These are phyloP conservation scores for Aquilaria agallochum DNA, from an alignment of 441 rosid species.

Conservation along the genomic window DNA sequence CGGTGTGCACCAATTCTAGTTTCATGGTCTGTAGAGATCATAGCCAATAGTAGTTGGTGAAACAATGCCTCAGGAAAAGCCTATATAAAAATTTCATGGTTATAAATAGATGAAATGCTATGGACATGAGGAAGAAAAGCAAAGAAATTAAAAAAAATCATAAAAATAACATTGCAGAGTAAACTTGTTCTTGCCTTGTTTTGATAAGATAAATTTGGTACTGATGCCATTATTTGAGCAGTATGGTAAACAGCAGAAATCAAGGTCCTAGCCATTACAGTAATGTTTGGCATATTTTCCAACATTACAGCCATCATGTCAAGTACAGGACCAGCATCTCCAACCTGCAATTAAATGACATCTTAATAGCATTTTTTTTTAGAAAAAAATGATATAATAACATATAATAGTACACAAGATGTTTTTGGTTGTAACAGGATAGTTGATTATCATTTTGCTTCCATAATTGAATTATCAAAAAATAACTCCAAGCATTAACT, in stretches of 20 bases:
- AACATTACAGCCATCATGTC: conserved; percentile 88
- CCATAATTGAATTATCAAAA: neutral
- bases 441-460: neutral
- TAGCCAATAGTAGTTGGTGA: conserved; percentile 79
- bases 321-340: conserved; percentile 91
- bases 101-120: conserved; percentile 7
- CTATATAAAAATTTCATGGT: conserved; percentile 28
- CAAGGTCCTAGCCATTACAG: conserved; percentile 69
- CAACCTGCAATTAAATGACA: conserved; percentile 46
- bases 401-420: neutral
- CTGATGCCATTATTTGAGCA: conserved; percentile 74
- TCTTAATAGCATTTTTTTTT: conserved; percentile 18
- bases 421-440: neutral
- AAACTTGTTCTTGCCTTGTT: conserved; percentile 52
- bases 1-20: conserved; percentile 82
- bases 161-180: conserved; percentile 4
- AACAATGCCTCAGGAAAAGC: conserved; percentile 88
- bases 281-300: conserved; percentile 74
- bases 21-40: conserved; percentile 80
- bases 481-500: neutral
- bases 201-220: conserved; percentile 71
- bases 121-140: conserved; percentile 5
- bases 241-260: conserved; percentile 73
- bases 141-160: conserved; percentile 3
- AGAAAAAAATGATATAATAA: conserved; percentile 7